phyloP scores from a whole-genome alignment of 1,284 basidiomycete species.

The Marasmius sp. region DNA sequence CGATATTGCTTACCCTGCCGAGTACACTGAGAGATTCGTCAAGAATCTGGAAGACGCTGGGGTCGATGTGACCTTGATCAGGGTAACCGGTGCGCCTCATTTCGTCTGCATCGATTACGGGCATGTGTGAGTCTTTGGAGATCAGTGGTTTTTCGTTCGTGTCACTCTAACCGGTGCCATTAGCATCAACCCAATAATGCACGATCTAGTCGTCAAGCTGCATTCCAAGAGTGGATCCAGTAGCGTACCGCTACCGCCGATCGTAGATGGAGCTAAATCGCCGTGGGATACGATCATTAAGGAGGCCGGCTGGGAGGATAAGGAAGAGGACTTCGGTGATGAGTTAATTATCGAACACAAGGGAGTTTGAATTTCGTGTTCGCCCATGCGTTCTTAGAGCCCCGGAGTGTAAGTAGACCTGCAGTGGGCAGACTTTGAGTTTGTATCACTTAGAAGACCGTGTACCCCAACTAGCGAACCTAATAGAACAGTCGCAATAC shows the following conservation, averaged over 20 bases:
- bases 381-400: no score
- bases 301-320: not conserved
- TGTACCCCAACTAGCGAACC: no score
- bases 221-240: constrained; percentile 10
- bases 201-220: not conserved
- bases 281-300: not conserved
- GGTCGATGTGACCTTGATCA: constrained; percentile 24
- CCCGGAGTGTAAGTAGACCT: no score
- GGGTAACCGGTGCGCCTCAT: constrained; percentile 30
- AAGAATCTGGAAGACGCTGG: constrained; percentile 25
- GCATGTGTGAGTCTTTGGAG: constrained; percentile 21
- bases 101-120: constrained; percentile 32
- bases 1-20: constrained; percentile 5
- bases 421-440: no score
- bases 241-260: constrained; percentile 16
- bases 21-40: constrained; percentile 23
- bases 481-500: no score
- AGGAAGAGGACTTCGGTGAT: not conserved
- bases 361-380: no score
- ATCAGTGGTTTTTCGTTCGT: not conserved
- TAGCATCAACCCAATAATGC: constrained; percentile 24
- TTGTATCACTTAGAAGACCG: no score
- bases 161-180: not conserved
- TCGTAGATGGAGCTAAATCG: not conserved
- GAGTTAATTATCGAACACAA: not conserved